Conservation (phyloP, 768 basidiomycete genomes). For the Gloeostereum incarnatum region DNA sequence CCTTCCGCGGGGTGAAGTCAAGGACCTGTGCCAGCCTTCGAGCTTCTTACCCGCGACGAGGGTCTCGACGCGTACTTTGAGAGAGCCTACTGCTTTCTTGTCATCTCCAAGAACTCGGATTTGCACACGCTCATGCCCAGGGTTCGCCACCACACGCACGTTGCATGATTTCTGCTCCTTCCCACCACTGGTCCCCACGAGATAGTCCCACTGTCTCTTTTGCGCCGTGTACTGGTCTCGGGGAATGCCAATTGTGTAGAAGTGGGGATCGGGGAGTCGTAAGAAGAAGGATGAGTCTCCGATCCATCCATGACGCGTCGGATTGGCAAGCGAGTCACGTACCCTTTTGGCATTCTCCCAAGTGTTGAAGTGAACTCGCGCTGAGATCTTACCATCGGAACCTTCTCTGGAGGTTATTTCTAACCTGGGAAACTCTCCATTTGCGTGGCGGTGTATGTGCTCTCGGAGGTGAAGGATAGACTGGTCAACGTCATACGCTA, state of each 20-base stretch:
- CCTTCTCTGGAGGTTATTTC: constrained; percentile 6
- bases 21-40: constrained; percentile 39
- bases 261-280: constrained; percentile 36
- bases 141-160: constrained; percentile 17
- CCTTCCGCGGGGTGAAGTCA: constrained; percentile 18
- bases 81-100: constrained; percentile 40
- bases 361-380: constrained; percentile 35
- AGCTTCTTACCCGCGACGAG: constrained; percentile 42
- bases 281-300: constrained; percentile 25
- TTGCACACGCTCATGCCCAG: constrained; percentile 13
- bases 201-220: constrained; percentile 35
- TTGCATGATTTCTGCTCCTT: constrained; percentile 26
- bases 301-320: constrained; percentile 16
- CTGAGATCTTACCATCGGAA: constrained; percentile 18
- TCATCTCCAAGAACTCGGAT: constrained; percentile 42
- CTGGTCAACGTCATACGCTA: constrained; percentile 9
- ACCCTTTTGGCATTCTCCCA: constrained; percentile 39
- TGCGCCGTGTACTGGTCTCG: constrained; percentile 42
- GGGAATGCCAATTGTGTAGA: constrained; percentile 41
- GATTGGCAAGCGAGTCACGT: constrained; percentile 23
- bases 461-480: constrained; percentile 12
- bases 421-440: constrained; percentile 13
- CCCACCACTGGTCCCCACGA: constrained; percentile 23
- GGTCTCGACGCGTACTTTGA: constrained; percentile 54
- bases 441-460: constrained; percentile 14